Evolutionary conservation across 148 eudicot species (phyloP), one percentile per base, ranked within the genome.

Genomic region (Vaccinium vitisidaea): DNA sequence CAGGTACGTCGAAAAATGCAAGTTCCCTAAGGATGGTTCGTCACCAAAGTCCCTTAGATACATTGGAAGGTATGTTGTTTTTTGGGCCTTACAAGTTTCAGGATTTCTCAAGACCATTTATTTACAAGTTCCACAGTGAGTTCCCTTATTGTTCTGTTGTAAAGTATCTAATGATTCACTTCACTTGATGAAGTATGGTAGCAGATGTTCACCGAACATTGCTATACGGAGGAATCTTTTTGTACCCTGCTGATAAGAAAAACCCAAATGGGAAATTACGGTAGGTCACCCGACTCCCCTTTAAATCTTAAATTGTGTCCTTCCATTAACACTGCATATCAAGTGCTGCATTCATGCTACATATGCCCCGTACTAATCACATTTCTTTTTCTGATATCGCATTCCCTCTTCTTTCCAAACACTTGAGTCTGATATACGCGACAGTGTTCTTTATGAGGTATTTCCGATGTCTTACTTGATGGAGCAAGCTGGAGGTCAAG

Each of bases 171-270:
- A 23, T 61, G 46, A 43, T 43, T 52, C 54, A 10, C 32, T 67
- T 25, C 36, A 25, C 15, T 67, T 67, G 6, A 11, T 86, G 71
- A 91, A 97, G 98, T 78, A 97, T 97, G 98, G 99, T 97, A 50
- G 99, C 99, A 73, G 99, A 97, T 88, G 98, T 97, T 56, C 99
- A 97, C 84, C 99, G 98, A 79, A 97, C 98, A 14, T 87, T 97
- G 84, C 94, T 97, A 23, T 97, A 97, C 86, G 99, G 99, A 25
- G 99, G 99, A 79, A 88, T 97, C 86, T 97, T 97, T 87, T 85
- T 97, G 92, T 97, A 97, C 93, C 99, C 99, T 74, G 96, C 90
- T 86, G 99, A 97, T 88, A 95, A 95, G 91, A 97, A 97, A 88
- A 95, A 96, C 88, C 99, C 98, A 46, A 90, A 78, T 76, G 98